Base-by-base conservation (phyloP, 2,329 filamentous ascomycete genomes). In the Penicillium digitatum region DNA sequence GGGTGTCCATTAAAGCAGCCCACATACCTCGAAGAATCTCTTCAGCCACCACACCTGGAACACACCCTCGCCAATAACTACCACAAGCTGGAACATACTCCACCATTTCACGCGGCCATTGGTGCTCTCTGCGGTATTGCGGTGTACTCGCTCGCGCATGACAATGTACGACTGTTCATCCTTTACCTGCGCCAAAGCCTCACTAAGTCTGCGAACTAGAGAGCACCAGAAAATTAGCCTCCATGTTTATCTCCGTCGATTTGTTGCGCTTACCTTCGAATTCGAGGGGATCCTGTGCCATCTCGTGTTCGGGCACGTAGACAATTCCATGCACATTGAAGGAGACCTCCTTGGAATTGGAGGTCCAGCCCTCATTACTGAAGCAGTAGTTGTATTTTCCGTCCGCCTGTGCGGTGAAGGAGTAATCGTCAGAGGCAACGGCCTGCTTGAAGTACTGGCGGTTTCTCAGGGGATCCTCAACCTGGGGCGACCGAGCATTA, bases 11-110 rank as follows among this genome's bases (percentile, higher is more conserved):
- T 22, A 5, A 34, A 35, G 22, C 2, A 47, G 24, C 20, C 9
- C 24, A 31, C 44, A 5, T 47, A 87, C 85, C 86, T 96, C 92
- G 72, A 96, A 96, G 83, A 99, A 99, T 71, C 94, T 85, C 79
- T 95, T 94, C 73, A 99, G 77, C 92, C 94, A 99, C 93, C 94
- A 99, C 63, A 99, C 93, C 80, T 99, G 94, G 81, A 99, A 99
- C 63, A 96, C 80, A 58, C 91, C 94, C 80, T 97, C 90, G 68
- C 88, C 91, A 63, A 95, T 81, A 60, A 99, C 83, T 48, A 97
- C 86, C 54, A 85, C 83, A 62, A 99, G 85, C 77, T 99, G 92
- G 76, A 97, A 97, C 67, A 97, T 83, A 76, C 94, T 96, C 94
- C 94, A 99, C 94, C 94, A 99, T 81, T 99, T 99, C 73, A 99